Base-by-base conservation (phyloP, 768 basidiomycete genomes). In the Boletus reticulatus region DNA sequence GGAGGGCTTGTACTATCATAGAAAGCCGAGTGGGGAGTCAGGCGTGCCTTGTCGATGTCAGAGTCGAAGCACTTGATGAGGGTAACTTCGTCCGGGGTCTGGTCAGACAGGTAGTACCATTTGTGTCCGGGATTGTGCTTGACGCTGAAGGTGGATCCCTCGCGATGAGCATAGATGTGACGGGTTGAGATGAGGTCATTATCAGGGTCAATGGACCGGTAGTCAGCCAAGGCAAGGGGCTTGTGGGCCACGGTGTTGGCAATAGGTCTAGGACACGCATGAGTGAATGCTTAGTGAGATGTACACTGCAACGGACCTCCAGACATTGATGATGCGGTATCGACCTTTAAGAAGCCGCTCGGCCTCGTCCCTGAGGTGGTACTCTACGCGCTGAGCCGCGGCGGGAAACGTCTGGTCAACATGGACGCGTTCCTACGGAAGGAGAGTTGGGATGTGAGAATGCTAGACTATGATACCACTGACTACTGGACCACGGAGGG, bases 51-150 rank as follows among this genome's bases (percentile, higher is more conserved):
- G 51, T 73, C 70, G 39, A 63, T 61, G 59, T 73, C 69, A 29
- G 78, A 78, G 63, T 79, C 77, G 53, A 70, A 79, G 62, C 77
- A 76, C 66, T 78, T 78, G 66, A 78, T 75, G 10, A 78, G 60
- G 16, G 68, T 65, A 22, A 75, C 70, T 61, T 79, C 78, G 22
- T 76, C 72, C 11, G 75, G 75, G 4, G 68, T 71, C 69, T 74
- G 72, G 56, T 73, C 64, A 9, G 69, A 62, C 36, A 78, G 59
- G 64, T 75, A 75, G 50, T 74, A 73, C 75, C 76, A 77, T 49
- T 61, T 62, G 62, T 77, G 75, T 6, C 51, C 57, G 6, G 72
- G 71, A 56, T 70, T 75, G 60, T 72, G 69, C 32, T 66, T 67
- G 48, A 78, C 70, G 59, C 58, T 65, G 62, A 66, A 74, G 24